Evolutionary conservation across 257 asterid species (phyloP).

Genomic region (Ophiorrhiza pumila): DNA sequence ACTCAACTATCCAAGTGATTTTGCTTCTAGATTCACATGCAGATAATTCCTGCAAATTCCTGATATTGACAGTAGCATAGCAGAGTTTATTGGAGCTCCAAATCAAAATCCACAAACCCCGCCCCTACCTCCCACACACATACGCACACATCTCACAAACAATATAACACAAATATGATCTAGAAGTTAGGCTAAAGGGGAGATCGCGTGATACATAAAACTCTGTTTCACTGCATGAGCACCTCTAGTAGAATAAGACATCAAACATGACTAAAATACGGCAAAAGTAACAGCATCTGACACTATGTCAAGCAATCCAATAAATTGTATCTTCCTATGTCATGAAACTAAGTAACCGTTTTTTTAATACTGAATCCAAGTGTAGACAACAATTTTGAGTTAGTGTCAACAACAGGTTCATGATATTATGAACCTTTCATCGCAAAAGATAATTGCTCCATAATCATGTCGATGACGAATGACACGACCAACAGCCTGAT

Average conservation of each 20-base stretch:
- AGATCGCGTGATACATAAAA: background rate
- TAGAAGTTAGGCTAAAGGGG: background rate
- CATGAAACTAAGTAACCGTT: background rate
- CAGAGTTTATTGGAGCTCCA: background rate
- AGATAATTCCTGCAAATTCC: background rate
- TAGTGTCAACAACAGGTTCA: constrained; percentile 14
- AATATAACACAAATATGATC: background rate
- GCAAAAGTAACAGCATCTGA: background rate
- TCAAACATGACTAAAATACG: background rate
- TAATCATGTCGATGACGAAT: constrained; percentile 97
- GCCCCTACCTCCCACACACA: no score
- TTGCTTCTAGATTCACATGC: background rate
- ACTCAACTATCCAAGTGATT: background rate
- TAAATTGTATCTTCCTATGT: background rate
- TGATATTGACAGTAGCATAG: background rate
- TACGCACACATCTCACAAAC: no score
- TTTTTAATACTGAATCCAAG: background rate
- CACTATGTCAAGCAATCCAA: background rate
- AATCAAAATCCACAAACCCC: background rate
- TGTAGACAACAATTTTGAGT: constrained; percentile 5
- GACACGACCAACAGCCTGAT: constrained; percentile 99
- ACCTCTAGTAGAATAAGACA: constrained; percentile 2
- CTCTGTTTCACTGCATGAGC: background rate
- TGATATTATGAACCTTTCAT: constrained; percentile 62
- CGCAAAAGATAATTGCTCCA: constrained; percentile 94